Percentiles rank a stretch among this genome's conserved stretches.
Conservation (phyloP, 345 rosid genomes). For the Eucalyptus globulus region DNA sequence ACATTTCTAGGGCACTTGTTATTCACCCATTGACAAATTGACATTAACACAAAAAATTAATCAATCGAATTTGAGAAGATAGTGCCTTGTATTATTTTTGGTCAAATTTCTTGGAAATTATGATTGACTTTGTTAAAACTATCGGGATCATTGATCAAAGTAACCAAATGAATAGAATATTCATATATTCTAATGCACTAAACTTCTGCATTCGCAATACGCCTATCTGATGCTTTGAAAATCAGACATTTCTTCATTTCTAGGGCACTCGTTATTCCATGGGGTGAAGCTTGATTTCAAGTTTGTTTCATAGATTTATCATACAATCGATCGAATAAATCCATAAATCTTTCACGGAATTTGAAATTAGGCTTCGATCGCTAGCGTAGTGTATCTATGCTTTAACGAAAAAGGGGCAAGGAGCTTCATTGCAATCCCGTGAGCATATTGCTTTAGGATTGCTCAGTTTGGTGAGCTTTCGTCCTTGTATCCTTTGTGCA, state of each 20-base stretch:
- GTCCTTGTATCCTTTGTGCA: neutral
- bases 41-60: neutral
- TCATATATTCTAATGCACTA: neutral
- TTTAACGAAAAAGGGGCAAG: neutral
- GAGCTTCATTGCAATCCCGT: neutral
- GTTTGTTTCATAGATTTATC: neutral
- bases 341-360: neutral
- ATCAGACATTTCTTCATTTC: neutral
- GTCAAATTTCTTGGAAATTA: neutral
- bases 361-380: neutral
- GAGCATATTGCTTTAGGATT: neutral
- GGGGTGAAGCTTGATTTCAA: neutral
- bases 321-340: neutral
- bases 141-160: neutral
- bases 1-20: neutral
- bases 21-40: neutral
- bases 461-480: neutral
- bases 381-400: neutral
- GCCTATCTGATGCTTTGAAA: neutral
- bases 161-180: neutral
- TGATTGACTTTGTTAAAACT: neutral
- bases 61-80: neutral
- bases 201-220: rapidly evolving
- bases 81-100: neutral
- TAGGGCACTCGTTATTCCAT: neutral